phyloP scores from a whole-genome alignment of 2,329 filamentous ascomycete species.

The Talaromyces sp. region DNA sequence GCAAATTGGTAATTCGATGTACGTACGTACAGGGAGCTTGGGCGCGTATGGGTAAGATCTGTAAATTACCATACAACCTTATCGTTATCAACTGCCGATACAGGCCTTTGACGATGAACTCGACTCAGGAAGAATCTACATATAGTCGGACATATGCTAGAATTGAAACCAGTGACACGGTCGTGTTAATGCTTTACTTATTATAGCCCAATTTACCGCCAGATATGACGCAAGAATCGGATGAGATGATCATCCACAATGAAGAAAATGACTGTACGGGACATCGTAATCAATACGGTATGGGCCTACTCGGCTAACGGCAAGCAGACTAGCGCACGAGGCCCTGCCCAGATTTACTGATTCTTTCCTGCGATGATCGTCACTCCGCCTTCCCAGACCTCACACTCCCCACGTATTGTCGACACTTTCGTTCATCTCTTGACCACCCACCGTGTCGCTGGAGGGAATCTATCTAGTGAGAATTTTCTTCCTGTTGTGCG shows the following conservation, averaged over 20 bases:
- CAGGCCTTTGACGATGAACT: neutral
- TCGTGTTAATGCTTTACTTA: neutral
- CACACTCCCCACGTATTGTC: neutral
- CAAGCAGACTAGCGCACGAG: neutral
- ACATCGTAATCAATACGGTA: neutral
- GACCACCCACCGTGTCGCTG: neutral
- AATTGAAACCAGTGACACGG: neutral
- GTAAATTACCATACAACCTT: constrained; percentile 1
- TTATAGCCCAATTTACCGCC: neutral
- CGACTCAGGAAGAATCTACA: neutral
- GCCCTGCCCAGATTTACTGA: constrained; percentile 1
- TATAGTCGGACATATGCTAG: neutral
- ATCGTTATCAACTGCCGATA: constrained; percentile 1
- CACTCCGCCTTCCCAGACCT: constrained; percentile 3
- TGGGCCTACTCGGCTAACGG: neutral
- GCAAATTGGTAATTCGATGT: neutral
- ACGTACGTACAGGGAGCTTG: neutral
- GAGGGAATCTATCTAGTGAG: neutral
- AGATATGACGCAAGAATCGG: neutral
- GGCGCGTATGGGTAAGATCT: neutral
- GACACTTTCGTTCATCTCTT: neutral
- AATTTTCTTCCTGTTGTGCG: neutral
- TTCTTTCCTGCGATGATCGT: constrained; percentile 8
- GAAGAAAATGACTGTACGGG: neutral
- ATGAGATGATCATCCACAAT: neutral